Conservation (phyloP, 1,284 basidiomycete species). For the Somion occarium region DNA sequence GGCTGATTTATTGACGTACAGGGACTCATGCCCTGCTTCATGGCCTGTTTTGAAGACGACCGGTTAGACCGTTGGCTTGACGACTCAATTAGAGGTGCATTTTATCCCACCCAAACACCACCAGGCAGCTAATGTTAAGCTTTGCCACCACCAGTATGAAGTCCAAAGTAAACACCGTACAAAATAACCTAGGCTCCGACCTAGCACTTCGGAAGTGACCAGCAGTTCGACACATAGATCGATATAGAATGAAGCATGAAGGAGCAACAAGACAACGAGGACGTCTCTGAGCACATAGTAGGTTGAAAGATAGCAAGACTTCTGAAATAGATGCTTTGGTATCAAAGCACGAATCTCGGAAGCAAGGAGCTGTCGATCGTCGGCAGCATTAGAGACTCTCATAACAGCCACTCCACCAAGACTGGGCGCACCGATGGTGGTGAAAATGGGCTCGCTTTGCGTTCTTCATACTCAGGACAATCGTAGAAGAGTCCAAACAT, state of each 20-base stretch:
- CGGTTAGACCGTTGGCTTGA: background rate
- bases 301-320: slow-evolving; percentile 27
- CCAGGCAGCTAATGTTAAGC: slow-evolving; percentile 42
- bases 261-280: slow-evolving; percentile 30
- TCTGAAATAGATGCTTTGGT: slow-evolving; percentile 47
- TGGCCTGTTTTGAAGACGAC: background rate
- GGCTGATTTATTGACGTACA: slow-evolving; percentile 27
- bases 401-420: background rate
- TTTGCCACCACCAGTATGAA: slow-evolving; percentile 44
- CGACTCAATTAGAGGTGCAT: background rate
- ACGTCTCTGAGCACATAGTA: slow-evolving; percentile 39
- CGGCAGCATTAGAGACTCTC: background rate
- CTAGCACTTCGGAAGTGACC: slow-evolving; percentile 14
- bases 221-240: background rate
- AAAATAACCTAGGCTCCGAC: slow-evolving; percentile 17
- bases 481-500: background rate
- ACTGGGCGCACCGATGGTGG: background rate
- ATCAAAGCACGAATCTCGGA: slow-evolving; percentile 37
- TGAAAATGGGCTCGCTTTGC: background rate
- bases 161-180: slow-evolving; percentile 29
- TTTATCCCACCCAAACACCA: slow-evolving; percentile 32
- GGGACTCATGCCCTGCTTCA: slow-evolving; percentile 34
- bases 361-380: background rate
- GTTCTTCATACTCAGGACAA: slow-evolving; percentile 7
- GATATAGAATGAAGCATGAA: slow-evolving; percentile 24